Base-by-base conservation (phyloP, 495 filamentous ascomycete species). In the Chaetomium cochliodes region DNA sequence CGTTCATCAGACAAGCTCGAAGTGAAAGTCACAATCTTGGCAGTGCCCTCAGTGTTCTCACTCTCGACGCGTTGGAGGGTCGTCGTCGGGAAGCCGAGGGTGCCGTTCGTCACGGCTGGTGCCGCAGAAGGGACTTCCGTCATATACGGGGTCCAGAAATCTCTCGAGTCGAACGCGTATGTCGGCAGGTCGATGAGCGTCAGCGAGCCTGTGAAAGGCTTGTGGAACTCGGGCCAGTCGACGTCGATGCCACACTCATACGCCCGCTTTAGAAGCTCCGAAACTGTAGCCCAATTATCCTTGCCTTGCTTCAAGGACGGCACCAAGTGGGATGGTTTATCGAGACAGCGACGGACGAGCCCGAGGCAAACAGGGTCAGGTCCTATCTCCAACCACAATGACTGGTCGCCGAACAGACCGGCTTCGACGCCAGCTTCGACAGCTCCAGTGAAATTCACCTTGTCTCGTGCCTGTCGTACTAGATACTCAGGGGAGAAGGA, bases 11-110 rank as follows among this genome's bases (percentile, higher is more conserved):
- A 50, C 1, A 50, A 20, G 5, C 4, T 18, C 46, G 46, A 50
- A 50, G 20, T 50, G 20, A 50, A 50, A 23, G 46, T 50, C 8
- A 50, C 46, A 9, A 50, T 50, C 46, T 50, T 50, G 46, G 46
- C 46, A 20, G 46, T 50, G 1, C 46, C 18, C 18, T 50, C 46
- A 8, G n/a, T n/a, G 4, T 12, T 50, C 46, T 50, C 46, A 6
- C 20, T 50, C 8, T 23, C 20, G 46, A 50, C n/a, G 6, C n/a
- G 13, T 28, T 52, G 50, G 5, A 52, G 22, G 9, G 23, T 52
- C 18, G 50, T 28, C 11, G 50, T 52, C 3, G 50, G 50, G 25
- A 28, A 52, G 1, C 23, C 46, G 8, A 3, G 46, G 8, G 46
- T 20, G 46, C n/a, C 23, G 18, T 50, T 22, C 4, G 46, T 20